A percentile compares a stretch with the other conserved stretches of the same genome.
These are phyloP conservation scores for Scedosporium minutisporum DNA, from an alignment of 2,329 filamentous ascomycete genomes.

Conservation along the genomic window DNA sequence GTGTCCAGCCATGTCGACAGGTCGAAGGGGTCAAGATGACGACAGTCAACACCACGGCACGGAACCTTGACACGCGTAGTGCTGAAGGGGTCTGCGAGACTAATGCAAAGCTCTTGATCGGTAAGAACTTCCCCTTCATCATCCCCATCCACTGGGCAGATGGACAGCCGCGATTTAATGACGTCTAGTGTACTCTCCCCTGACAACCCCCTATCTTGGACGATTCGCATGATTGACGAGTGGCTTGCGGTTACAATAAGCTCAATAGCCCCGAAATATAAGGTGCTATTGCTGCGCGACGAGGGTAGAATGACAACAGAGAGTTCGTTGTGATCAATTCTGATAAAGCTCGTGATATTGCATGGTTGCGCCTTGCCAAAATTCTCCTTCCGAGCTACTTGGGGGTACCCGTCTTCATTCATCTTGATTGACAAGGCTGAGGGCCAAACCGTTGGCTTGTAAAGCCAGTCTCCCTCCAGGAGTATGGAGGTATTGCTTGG, in stretches of 20 bases:
- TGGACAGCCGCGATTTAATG: neutral
- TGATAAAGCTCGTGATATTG: slow-evolving; percentile 57
- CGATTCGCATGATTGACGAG: neutral
- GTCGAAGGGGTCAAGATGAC: slow-evolving; percentile 84
- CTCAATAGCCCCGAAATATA: slow-evolving; percentile 52
- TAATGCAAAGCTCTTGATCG: slow-evolving; percentile 53
- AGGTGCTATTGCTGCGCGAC: slow-evolving; percentile 17
- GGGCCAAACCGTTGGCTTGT: neutral
- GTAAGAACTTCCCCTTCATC: slow-evolving; percentile 36
- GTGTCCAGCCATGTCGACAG: slow-evolving; percentile 70
- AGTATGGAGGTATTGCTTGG: neutral
- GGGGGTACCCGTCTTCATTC: neutral
- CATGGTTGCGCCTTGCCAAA: slow-evolving; percentile 67
- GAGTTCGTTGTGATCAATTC: slow-evolving; percentile 51
- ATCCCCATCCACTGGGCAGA: slow-evolving; percentile 11
- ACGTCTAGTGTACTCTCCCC: neutral
- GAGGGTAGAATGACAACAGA: slow-evolving; percentile 34
- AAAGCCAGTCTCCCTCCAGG: neutral
- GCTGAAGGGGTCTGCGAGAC: slow-evolving; percentile 59
- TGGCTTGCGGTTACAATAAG: slow-evolving; percentile 2
- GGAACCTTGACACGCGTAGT: slow-evolving; percentile 57
- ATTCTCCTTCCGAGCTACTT: slow-evolving; percentile 56
- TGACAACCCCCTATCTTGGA: neutral
- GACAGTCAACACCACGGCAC: slow-evolving; percentile 59
- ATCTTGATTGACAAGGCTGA: neutral